Percentiles rank a stretch among this genome's conserved stretches.
phyloP scores from a whole-genome alignment of 495 filamentous ascomycete species.

The Neurospora intermedia region DNA sequence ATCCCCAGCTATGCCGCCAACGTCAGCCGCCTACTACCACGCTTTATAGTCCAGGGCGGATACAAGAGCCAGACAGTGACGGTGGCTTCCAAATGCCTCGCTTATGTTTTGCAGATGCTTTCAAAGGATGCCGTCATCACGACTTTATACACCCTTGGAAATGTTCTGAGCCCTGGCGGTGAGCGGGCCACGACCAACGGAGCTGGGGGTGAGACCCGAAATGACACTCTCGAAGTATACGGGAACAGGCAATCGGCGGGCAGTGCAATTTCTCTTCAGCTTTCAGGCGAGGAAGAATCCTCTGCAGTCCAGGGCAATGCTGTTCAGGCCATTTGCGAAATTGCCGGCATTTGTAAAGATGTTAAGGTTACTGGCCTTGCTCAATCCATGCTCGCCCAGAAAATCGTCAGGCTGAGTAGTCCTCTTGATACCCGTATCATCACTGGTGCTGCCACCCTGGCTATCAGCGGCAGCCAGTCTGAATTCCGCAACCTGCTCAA shows the following conservation, averaged over 20 bases:
- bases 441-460: conserved; percentile 66
- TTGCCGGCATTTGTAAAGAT: conserved; percentile 71
- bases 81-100: conserved; percentile 71
- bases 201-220: conserved; percentile 23
- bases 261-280: conserved; percentile 67
- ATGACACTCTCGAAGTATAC: conserved; percentile 35
- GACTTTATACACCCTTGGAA: conserved; percentile 87
- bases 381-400: conserved; percentile 92
- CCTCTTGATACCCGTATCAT: conserved; percentile 75
- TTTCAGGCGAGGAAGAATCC: conserved; percentile 63
- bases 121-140: conserved; percentile 91
- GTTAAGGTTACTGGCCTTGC: conserved; percentile 88
- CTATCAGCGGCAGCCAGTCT: conserved; percentile 56
- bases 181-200: conserved; percentile 32
- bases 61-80: conserved; percentile 50
- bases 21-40: conserved; percentile 70
- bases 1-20: conserved; percentile 60
- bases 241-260: conserved; percentile 48
- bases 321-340: conserved; percentile 78
- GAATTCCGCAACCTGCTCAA: conserved; percentile 82
- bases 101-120: conserved; percentile 63
- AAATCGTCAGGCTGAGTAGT: conserved; percentile 70
- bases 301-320: conserved; percentile 63
- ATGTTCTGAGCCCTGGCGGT: conserved; percentile 65
- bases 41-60: conserved; percentile 74